phyloP scores from a whole-genome alignment of 1,284 basidiomycete genomes.

The Exobasidium rhododendri region DNA sequence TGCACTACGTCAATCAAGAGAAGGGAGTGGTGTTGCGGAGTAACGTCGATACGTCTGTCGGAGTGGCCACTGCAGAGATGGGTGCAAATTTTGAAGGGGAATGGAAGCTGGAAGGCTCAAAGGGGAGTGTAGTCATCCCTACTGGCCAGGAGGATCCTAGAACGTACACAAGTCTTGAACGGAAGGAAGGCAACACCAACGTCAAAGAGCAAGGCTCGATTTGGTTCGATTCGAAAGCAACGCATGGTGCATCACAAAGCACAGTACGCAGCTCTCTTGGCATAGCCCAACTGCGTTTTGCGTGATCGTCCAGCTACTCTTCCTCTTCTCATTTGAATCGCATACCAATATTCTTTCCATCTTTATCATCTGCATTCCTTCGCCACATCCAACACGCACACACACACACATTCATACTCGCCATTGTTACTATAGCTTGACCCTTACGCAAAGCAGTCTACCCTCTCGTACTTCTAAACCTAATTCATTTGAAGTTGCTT shows the following conservation, averaged over 20 bases:
- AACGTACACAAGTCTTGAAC: background rate
- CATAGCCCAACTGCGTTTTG: background rate
- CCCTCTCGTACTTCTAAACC: no score
- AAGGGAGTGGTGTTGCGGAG: background rate
- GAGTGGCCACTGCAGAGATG: background rate
- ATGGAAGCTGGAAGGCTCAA: constrained; percentile 7
- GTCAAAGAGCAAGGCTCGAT: constrained; percentile 5
- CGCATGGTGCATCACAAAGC: background rate
- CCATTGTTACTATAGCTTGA: background rate
- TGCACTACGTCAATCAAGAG: background rate
- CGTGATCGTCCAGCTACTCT: background rate
- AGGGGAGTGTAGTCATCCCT: background rate
- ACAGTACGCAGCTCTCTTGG: constrained; percentile 3
- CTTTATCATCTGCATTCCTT: background rate
- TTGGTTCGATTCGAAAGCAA: background rate
- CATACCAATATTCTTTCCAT: constrained; percentile 1
- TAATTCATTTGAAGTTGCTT: no score
- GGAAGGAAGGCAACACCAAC: background rate
- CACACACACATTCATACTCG: no score
- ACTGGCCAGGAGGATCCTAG: background rate
- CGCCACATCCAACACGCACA: no score
- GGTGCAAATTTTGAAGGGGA: background rate
- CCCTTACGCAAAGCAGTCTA: background rate
- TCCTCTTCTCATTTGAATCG: background rate
- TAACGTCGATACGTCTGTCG: background rate